Percentiles rank a stretch among this genome's conserved stretches.
These are phyloP conservation scores for Marasmius sp. DNA, from an alignment of 1,284 basidiomycete genomes.

Conservation along the genomic window DNA sequence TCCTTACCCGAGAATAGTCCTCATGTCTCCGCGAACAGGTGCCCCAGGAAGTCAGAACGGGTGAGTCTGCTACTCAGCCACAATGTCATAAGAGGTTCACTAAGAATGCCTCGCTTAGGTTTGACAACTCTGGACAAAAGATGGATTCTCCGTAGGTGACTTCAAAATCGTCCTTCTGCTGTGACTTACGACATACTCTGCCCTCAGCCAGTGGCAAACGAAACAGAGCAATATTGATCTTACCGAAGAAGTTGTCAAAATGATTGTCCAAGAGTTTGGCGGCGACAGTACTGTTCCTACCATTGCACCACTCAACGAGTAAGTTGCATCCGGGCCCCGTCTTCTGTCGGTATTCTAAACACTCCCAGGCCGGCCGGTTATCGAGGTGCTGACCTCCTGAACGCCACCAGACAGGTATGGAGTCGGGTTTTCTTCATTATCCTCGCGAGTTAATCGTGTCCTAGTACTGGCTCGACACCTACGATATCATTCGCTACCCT, in stretches of 20 bases:
- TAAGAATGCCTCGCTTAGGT: slow-evolving; percentile 52
- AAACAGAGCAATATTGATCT: not conserved
- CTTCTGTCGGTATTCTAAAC: not conserved
- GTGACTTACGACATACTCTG: not conserved
- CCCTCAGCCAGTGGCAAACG: not conserved
- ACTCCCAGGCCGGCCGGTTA: slow-evolving; percentile 2
- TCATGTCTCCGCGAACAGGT: slow-evolving; percentile 24
- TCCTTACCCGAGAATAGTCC: not conserved
- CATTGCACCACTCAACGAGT: not conserved
- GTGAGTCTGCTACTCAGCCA: slow-evolving; percentile 33
- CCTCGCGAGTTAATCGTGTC: not conserved
- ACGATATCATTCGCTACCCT: slow-evolving; percentile 37
- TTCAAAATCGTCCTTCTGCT: not conserved
- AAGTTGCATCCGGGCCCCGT: not conserved
- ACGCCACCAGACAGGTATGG: slow-evolving; percentile 1
- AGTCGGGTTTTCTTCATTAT: not conserved
- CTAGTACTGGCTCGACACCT: slow-evolving; percentile 3
- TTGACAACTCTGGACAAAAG: slow-evolving; percentile 84
- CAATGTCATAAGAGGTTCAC: too few species aligned
- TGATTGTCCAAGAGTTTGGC: not conserved
- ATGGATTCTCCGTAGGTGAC: slow-evolving; percentile 50
- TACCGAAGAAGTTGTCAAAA: not conserved
- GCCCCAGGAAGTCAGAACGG: slow-evolving; percentile 85
- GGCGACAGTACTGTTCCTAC: not conserved
- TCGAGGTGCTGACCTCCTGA: not conserved